Conservation (phyloP, 768 basidiomycete genomes). For the Leccinum fibrillosum region DNA sequence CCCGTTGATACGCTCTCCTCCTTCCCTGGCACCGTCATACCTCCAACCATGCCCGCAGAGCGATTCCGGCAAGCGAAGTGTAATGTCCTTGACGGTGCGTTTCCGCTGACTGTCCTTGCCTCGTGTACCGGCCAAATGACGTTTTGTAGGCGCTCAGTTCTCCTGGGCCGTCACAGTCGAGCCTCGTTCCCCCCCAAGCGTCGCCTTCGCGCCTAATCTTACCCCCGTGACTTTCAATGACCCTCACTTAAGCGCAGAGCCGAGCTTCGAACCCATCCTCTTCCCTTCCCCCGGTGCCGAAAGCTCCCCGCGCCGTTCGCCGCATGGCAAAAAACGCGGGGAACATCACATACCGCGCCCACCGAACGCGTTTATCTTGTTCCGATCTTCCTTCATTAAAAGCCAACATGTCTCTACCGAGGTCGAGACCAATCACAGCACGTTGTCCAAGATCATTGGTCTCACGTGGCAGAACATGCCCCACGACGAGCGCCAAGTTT, state of each 20-base stretch:
- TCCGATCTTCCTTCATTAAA: conserved; percentile 81
- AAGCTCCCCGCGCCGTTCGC: conserved; percentile 38
- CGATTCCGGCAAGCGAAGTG: conserved; percentile 38
- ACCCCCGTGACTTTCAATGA: conserved; percentile 59
- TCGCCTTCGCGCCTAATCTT: conserved; percentile 58
- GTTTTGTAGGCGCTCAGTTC: conserved; percentile 37
- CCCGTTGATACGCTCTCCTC: conserved; percentile 21
- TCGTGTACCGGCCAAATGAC: conserved; percentile 12
- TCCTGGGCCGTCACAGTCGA: conserved; percentile 47
- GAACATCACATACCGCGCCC: conserved; percentile 79
- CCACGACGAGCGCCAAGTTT: conserved; percentile 69
- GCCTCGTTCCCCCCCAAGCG: conserved; percentile 33
- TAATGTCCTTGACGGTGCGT: conserved; percentile 36
- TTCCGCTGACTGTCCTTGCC: background rate
- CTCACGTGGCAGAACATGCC: conserved; percentile 79
- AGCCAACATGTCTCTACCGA: conserved; percentile 71
- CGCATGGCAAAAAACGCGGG: conserved; percentile 68
- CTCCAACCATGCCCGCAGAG: conserved; percentile 44
- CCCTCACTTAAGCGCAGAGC: conserved; percentile 35
- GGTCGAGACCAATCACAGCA: conserved; percentile 81
- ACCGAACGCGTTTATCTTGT: conserved; percentile 84
- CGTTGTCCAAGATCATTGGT: conserved; percentile 81
- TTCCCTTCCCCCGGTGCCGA: conserved; percentile 51
- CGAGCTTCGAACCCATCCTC: conserved; percentile 45
- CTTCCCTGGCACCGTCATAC: conserved; percentile 22